phyloP scores from a whole-genome alignment of 192 early-diverging fungal species.

The Tieghemiomyces parasiticus region DNA sequence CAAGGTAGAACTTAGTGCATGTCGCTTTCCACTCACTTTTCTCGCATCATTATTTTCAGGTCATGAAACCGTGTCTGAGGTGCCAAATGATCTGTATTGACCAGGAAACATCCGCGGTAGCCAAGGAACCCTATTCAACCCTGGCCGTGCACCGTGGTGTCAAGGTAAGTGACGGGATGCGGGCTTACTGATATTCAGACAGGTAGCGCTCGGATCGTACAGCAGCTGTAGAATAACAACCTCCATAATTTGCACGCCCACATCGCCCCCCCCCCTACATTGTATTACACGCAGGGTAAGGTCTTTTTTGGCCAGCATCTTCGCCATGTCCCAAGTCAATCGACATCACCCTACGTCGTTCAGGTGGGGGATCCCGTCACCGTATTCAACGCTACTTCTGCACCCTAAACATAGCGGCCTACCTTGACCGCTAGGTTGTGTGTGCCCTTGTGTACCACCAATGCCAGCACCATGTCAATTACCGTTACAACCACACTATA shows the following conservation, averaged over 20 bases:
- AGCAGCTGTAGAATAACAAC: neutral
- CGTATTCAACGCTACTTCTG: too few relatives aligned
- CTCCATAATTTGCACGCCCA: neutral
- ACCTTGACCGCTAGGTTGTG: too few relatives aligned
- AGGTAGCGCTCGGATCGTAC: neutral
- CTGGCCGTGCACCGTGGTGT: constrained; percentile 27
- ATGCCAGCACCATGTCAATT: too few relatives aligned
- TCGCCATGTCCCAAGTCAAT: neutral
- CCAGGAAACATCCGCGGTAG: constrained; percentile 36
- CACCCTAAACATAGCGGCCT: too few relatives aligned
- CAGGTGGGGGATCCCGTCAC: neutral
- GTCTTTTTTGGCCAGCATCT: constrained; percentile 3
- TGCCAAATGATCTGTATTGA: constrained; percentile 68
- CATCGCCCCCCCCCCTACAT: too few relatives aligned
- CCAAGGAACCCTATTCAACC: constrained; percentile 48
- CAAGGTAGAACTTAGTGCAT: neutral
- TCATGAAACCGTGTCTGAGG: constrained; percentile 44
- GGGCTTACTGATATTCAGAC: neutral
- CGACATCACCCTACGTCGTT: neutral
- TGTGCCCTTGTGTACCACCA: too few relatives aligned
- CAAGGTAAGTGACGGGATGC: constrained; percentile 16
- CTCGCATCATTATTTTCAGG: constrained; percentile 12
- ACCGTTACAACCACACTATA: too few relatives aligned
- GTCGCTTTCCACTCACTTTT: neutral
- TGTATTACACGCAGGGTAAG: constrained; percentile 11